These are phyloP conservation scores for Ophiostoma pallidulum DNA, from an alignment of 2,329 filamentous ascomycete species.

Conservation along the genomic window DNA sequence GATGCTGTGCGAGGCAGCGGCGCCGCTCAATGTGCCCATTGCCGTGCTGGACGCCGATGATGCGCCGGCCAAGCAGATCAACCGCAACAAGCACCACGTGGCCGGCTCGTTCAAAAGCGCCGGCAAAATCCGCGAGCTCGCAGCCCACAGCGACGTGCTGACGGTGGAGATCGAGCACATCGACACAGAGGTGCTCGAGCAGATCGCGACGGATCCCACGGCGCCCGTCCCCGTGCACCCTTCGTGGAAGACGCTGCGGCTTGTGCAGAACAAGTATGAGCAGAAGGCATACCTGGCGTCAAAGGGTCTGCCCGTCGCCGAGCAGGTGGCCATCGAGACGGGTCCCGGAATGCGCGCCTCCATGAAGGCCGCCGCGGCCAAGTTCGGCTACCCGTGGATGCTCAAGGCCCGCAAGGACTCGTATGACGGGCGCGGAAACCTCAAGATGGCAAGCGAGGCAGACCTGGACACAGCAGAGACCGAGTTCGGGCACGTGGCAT, in stretches of 20 bases:
- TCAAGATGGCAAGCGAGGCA: slow-evolving; percentile 35
- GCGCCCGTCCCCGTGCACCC: slow-evolving; percentile 56
- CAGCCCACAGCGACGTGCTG: slow-evolving; percentile 64
- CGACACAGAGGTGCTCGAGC: slow-evolving; percentile 79
- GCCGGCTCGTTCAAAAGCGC: slow-evolving; percentile 82
- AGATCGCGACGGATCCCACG: slow-evolving; percentile 58
- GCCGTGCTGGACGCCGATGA: slow-evolving; percentile 69
- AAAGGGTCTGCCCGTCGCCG: slow-evolving; percentile 61
- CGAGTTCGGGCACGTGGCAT: slow-evolving; percentile 57
- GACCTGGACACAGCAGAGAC: slow-evolving; percentile 55
- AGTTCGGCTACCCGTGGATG: slow-evolving; percentile 79
- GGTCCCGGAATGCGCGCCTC: slow-evolving; percentile 47
- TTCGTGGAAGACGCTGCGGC: slow-evolving; percentile 74
- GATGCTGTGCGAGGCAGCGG: slow-evolving; percentile 87
- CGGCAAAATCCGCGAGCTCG: slow-evolving; percentile 69
- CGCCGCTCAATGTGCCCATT: slow-evolving; percentile 62
- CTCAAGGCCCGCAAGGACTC: slow-evolving; percentile 83
- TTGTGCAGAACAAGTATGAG: slow-evolving; percentile 87
- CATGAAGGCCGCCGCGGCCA: slow-evolving; percentile 51
- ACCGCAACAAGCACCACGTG: slow-evolving; percentile 58
- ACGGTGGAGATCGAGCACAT: slow-evolving; percentile 96
- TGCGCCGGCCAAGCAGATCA: slow-evolving; percentile 76
- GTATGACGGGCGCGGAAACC: slow-evolving; percentile 77
- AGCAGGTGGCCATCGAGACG: slow-evolving; percentile 54
- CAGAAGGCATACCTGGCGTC: slow-evolving; percentile 74